Evolutionary conservation across 441 rosid species (phyloP), one percentile per base, ranked within the genome.

Genomic region (Mallotus japonicus): DNA sequence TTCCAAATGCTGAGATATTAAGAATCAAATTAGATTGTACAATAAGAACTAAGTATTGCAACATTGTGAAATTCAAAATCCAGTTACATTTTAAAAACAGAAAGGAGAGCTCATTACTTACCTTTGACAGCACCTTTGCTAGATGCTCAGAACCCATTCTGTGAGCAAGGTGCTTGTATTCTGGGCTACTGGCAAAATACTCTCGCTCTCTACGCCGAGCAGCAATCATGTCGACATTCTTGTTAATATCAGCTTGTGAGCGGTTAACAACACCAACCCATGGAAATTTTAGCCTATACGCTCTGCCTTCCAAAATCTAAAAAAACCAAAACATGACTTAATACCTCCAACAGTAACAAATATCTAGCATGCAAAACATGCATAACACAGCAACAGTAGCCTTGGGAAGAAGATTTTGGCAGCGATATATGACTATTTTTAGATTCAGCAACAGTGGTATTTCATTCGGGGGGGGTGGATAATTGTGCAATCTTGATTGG

Each of bases 211-310:
- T 90, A 69, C 82, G 92, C 32, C 98, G 87, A 70, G 99, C 98
- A 71, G 98, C 99, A 74, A 95, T 91, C 99, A 95, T 95, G 78
- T 95, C 99, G 7, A 92, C 93, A 73, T 87, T 95, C 87, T 87
- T 95, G 82, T 95, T 95, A 66, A 95, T 95, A 85, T 95, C 99
- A 56, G 94, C 94, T 89, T 95, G 97, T 34, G 99, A 95, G 53
- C 99, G 97, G 70, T 95, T 95, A 74, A 95, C 99, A 47, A 95
- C 97, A 81, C 99, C 98, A 78, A 92, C 81, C 99, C 99, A 95
- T 32, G 98, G 97, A 83, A 83, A 92, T 63, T 95, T 95, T 59
- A 95, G 88, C 75, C 91, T 87, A 75, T 86, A 92, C 20, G 97
- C 70, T 84, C 83, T 92, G 68, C 99, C 99, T 85, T 92, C 99